Base-by-base conservation (phyloP, 805 yeast genomes). In the Schwanniomyces pseudopolymorphus region DNA sequence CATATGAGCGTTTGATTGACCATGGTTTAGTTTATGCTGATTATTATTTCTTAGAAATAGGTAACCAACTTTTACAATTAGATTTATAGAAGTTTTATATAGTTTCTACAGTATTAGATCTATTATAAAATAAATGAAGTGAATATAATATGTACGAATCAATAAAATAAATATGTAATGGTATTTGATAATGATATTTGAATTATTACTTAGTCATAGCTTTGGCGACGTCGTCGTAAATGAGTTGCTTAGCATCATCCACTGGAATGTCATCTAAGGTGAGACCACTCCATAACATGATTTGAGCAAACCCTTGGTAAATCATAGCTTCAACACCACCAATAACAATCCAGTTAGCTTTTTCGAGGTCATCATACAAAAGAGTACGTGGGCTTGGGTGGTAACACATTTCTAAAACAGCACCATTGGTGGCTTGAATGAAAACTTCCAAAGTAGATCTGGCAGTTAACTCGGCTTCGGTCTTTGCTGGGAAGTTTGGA, bases 371-470 rank as follows among this genome's bases (percentile, higher is more conserved):
- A 33, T 44, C 47, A 44, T 54, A 63, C n/a, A 66, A 51, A 21
- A 55, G 41, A 8, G 70, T 66, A 5, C 42, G 38, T 13, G 59
- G 57, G 14, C 47, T 54, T 2, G 70, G 70, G 39, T 66, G 61
- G 55, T 66, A 66, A 47, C 70, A 66, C 70, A 66, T 66, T 44
- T 66, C 70, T 16, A 66, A 48, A 16, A 65, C 67, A 3, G 56
- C 59, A 13, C 67, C 69, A 10, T 50, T 48, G 5, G 13, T 21
- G 2, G 47, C 33, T n/a, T 56, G 47, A 33, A 64, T 55, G 43
- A 66, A 61, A 0, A 63, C 64, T 14, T 58, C 58, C 4, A 66
- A 54, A 0, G 64, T 64, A 10, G 47, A 43, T 20, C 57, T 53
- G 16, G 69, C 70, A 25, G 14, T 33, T 10, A 42, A 48, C 47